Base-by-base conservation (phyloP, 345 rosid species). In the Adansonia digitata region DNA sequence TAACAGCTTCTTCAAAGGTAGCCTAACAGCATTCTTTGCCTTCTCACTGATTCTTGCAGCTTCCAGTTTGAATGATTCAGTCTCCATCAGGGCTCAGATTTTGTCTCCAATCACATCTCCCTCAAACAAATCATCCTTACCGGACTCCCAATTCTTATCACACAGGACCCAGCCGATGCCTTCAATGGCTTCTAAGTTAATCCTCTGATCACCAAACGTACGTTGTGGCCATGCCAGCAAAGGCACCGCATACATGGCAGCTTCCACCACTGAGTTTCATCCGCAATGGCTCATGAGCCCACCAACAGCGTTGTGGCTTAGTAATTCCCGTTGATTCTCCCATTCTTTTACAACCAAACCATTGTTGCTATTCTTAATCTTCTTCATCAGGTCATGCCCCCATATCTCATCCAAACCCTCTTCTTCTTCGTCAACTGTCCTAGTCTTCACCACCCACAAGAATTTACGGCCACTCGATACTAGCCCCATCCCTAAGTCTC, bases 381-480 rank as follows among this genome's bases (percentile, higher is more conserved):
- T 74, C 24, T 72, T 62, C 62, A 79, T 24, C 4, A 85, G 31
- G 2, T 74, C 69, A 39, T 72, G 71, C 1, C 87, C 88, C 3
- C 85, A 8, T 3, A 85, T 20, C 12, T 69, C 75, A 7, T 69
- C 72, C 74, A 79, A 20, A 2, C 24, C n/a, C 24, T 72, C 77
- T 7, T 81, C 84, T 29, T 40, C 89, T 14, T 52, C 77, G 24
- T 86, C 88, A 6, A 82, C 74, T 22, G 26, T 65, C 9, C 46
- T 73, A 24, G 57, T 72, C 74, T 83, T 86, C 72, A 83, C 67
- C 34, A 79, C 77, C 91, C 87, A 85, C 1, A 85, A 1, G 73
- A 85, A 87, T 5, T 79, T 77, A 4, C 46, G 61, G 6, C 77
- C 77, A 18, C 84, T 75, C 18, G 59, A 71, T 2, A 70, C 49